phyloP scores from a whole-genome alignment of 2,329 filamentous ascomycete genomes.

The Pezicula carpinea region DNA sequence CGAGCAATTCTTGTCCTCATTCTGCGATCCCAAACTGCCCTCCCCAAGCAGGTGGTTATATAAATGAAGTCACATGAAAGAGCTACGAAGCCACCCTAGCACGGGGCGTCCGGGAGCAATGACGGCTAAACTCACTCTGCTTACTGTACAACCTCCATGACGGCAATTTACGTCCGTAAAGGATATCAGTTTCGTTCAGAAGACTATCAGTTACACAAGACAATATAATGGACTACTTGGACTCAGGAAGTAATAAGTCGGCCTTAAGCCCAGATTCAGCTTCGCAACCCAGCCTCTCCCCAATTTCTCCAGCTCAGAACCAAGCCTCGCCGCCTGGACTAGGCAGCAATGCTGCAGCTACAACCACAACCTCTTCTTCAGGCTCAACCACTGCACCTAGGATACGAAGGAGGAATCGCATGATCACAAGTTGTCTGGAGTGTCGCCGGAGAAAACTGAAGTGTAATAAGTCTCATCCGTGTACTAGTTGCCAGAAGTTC shows the following conservation, averaged over 20 bases:
- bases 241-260: not conserved
- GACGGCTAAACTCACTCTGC: too few species aligned
- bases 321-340: not conserved
- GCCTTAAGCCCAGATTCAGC: not conserved
- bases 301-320: not conserved
- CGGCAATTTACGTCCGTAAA: not conserved
- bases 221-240: not conserved
- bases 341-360: not conserved
- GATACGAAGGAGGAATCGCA: conserved; percentile 49
- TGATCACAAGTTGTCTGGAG: conserved; percentile 66
- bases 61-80: too few species aligned
- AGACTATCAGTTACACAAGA: not conserved
- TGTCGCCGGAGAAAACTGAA: conserved; percentile 73
- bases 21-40: too few species aligned
- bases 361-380: not conserved
- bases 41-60: too few species aligned
- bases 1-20: too few species aligned
- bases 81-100: too few species aligned
- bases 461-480: conserved; percentile 71
- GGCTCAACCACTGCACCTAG: conserved; percentile 14
- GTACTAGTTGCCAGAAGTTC: conserved; percentile 51
- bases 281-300: not conserved
- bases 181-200: not conserved
- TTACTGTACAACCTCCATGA: too few species aligned
- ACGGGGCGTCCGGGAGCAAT: too few species aligned